Evolutionary conservation across 2,329 filamentous ascomycete genomes (phyloP), one percentile per base, ranked within the genome.

Genomic region (Pleochaeta shiraiana): DNA sequence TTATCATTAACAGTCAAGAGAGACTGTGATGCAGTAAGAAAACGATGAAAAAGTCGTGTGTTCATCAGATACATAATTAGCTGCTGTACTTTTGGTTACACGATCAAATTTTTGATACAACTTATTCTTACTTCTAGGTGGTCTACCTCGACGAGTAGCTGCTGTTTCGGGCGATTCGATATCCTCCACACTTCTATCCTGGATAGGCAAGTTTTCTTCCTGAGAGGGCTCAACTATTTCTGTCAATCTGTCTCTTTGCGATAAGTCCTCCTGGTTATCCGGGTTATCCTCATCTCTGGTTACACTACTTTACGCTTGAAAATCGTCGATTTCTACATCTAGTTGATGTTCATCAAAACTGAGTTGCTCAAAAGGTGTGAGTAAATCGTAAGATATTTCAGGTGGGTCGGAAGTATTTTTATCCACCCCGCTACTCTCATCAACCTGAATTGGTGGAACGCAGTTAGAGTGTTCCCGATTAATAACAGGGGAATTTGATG

Each of bases 351-450:
- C 30, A 37, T 61, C 57, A 61, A 61, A 61, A 61, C 30, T 61
- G 21, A 61, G 57, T 33, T 61, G 57, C 57, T 61, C 57, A 61
- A 37, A 61, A 33, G 57, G n/a, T 21, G 30, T 61, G n/a, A 61
- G 30, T 2, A 39, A 9, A 61, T 61, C 31, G 16, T 11, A 37
- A 39, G 33, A 37, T 61, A 4, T 12, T 37, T 61, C 30, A 61
- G 28, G 30, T 61, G 34, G 30, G 31, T 61, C 11, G 28, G 11
- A 61, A 61, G 28, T 61, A 37, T 39, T 61, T 61, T 2, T 33
- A 11, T 61, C 2, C 11, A 11, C 57, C 57, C 57, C 30, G n/a
- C 57, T 61, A 61, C 28, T 61, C 37, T 61, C 30, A 34, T 61
- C 30, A 61, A 61, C 57, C 31, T 61, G 57, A 61, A 61, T 61